These are phyloP conservation scores for Colletotrichum lindemuthianum DNA, from an alignment of 2,329 filamentous ascomycete species.

Conservation along the genomic window DNA sequence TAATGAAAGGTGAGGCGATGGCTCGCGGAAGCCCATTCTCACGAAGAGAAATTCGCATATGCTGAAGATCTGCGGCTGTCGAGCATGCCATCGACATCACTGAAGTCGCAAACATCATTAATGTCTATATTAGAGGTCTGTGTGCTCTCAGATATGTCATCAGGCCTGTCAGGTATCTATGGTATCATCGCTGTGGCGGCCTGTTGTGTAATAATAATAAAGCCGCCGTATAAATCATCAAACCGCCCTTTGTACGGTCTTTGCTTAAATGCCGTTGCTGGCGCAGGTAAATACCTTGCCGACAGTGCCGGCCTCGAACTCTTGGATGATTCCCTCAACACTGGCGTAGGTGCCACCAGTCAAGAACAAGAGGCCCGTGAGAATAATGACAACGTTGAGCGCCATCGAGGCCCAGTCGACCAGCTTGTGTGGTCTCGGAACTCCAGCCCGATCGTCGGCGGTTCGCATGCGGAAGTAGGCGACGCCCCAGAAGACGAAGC, in stretches of 20 bases:
- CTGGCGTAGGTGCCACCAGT: conserved; percentile 83
- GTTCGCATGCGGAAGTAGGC: conserved; percentile 81
- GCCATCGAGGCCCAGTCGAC: conserved; percentile 64
- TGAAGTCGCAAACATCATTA: no score
- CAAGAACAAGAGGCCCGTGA: conserved; percentile 83
- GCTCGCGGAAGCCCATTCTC: neutral
- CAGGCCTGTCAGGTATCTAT: conserved; percentile 4
- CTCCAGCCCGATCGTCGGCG: conserved; percentile 67
- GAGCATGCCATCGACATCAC: neutral
- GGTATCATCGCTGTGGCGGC: conserved; percentile 1
- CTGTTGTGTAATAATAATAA: neutral
- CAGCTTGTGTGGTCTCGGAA: conserved; percentile 62
- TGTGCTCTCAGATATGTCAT: neutral
- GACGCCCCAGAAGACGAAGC: conserved; percentile 94
- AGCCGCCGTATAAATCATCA: neutral
- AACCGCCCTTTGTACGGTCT: neutral
- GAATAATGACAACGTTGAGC: conserved; percentile 78
- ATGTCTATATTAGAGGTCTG: neutral
- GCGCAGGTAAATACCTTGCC: conserved; percentile 80
- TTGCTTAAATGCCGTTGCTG: conserved; percentile 61
- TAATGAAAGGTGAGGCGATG: conserved; percentile 9
- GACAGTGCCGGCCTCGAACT: conserved; percentile 72
- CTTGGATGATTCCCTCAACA: conserved; percentile 78
- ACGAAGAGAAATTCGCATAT: neutral
- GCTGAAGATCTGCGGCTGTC: neutral